phyloP scores from a whole-genome alignment of 2,329 filamentous ascomycete species.

The Diaporthe eres region DNA sequence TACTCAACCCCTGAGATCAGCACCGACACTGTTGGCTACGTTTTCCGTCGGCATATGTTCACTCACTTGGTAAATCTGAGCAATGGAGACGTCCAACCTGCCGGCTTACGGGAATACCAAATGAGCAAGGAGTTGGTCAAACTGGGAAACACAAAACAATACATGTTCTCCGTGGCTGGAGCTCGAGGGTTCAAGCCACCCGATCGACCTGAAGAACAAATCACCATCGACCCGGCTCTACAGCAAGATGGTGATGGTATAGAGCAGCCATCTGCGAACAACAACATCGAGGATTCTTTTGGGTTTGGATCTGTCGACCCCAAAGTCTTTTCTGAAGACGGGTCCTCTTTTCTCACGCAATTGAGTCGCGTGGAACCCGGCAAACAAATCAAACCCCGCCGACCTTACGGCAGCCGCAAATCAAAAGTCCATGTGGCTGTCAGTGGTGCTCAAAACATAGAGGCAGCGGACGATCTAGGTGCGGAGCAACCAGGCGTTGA shows the following conservation, averaged over 20 bases:
- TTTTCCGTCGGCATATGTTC: constrained; percentile 54
- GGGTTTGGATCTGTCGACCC: constrained; percentile 33
- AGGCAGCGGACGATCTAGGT: not conserved
- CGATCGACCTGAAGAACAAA: not conserved
- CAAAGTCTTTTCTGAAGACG: constrained; percentile 16
- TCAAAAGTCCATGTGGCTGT: not conserved
- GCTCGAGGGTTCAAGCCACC: not conserved
- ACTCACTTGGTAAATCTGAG: constrained; percentile 51
- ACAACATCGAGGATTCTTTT: not conserved
- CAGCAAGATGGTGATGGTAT: not conserved
- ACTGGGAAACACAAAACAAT: constrained; percentile 57
- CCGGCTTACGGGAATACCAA: constrained; percentile 56
- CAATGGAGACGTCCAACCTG: constrained; percentile 54
- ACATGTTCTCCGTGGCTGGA: constrained; percentile 53
- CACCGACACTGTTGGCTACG: constrained; percentile 52
- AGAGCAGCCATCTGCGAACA: not conserved
- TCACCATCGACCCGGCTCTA: constrained; percentile 38
- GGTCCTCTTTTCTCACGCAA: constrained; percentile 18
- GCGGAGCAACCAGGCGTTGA: not conserved
- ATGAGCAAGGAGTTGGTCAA: constrained; percentile 55
- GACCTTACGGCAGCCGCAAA: constrained; percentile 22
- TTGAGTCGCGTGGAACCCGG: constrained; percentile 27
- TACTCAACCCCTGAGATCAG: constrained; percentile 55
- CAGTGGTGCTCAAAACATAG: not conserved
- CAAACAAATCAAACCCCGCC: not conserved